Base-by-base conservation (phyloP, 257 asterid genomes). In the Schizonepeta tenuifolia region DNA sequence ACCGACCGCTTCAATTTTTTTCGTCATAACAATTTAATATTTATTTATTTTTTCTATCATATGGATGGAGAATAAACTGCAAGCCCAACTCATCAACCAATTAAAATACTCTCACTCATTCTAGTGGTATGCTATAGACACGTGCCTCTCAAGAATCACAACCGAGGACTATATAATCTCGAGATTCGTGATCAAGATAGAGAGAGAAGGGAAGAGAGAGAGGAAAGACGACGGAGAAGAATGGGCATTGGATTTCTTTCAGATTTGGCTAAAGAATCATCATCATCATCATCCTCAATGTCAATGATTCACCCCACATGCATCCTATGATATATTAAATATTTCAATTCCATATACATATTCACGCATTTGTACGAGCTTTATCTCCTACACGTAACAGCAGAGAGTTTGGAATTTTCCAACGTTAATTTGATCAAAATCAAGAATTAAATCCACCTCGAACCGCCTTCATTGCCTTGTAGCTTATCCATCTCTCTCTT, bases 311-410 rank as follows among this genome's bases (percentile, higher is more conserved):
- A 36, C 36, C 17, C 40, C 59, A 67, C 74, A 50, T 67, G 82
- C 78, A 72, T 73, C 35, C 43, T 15, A 60, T 65, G 31, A 71
- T 26, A 49, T 43, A 14, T 17, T 17, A 18, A 26, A 33, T 33
- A 49, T 38, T 35, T 3, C 20, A 17, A 1, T 24, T 22, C 7
- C 17, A 4, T 54, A 43, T 41, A 12, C 4, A 20, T 10, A 4
- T 35, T 44, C 10, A 38, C 1, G 59, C n/a, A 70, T 28, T 31
- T 22, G 44, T 38, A 79, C 70, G 85, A 76, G 78, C 83, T 58
- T 53, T 46, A 77, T 73, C 78, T 79, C 73, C 81, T 44, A 75
- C 77, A 72, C 77, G 83, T 67, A 64, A 71, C 14, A 73, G n/a
- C n/a, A n/a, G n/a, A n/a, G n/a, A n/a, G 24, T 36, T 78, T 74